Conservation (phyloP, 352 stramenopile species). For the Globisporangium rhizosaccharum region DNA sequence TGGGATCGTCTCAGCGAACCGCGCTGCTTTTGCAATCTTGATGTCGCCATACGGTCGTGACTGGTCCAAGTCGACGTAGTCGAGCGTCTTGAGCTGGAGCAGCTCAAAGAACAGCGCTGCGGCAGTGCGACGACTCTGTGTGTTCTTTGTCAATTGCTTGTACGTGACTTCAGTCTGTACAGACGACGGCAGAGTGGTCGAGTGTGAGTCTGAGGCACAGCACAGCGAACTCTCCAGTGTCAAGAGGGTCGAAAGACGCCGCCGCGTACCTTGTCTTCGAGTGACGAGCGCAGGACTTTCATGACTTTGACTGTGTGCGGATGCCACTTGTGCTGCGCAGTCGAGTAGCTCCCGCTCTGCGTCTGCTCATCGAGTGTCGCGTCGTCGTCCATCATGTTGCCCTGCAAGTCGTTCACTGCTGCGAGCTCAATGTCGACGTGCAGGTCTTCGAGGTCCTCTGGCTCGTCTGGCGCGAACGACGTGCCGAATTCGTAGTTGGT, state of each 20-base stretch:
- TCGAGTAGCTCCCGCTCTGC: conserved; percentile 29
- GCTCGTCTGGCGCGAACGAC: conserved; percentile 34
- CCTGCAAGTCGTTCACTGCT: conserved; percentile 70
- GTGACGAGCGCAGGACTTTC: conserved; percentile 73
- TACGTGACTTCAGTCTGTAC: conserved; percentile 72
- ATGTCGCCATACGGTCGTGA: conserved; percentile 93
- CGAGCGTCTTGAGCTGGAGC: conserved; percentile 96
- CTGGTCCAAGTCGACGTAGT: conserved; percentile 96
- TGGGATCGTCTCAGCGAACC: conserved; percentile 75
- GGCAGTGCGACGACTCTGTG: conserved; percentile 82
- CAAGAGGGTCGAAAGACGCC: background rate
- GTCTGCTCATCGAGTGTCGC: conserved; percentile 16
- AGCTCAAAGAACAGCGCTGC: conserved; percentile 96
- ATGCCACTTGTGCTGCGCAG: conserved; percentile 94
- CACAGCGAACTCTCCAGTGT: background rate
- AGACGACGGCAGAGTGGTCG: background rate
- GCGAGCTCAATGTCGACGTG: conserved; percentile 81
- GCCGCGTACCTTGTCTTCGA: conserved; percentile 54
- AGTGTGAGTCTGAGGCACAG: background rate
- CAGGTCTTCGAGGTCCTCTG: conserved; percentile 53
- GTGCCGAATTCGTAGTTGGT: conserved; percentile 53
- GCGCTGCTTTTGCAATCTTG: conserved; percentile 66
- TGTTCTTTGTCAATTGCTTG: conserved; percentile 81
- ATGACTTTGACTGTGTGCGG: conserved; percentile 96
- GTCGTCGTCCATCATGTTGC: conserved; percentile 31